These are phyloP conservation scores for Xanthoceras sorbifolium DNA, from an alignment of 345 rosid genomes.

Conservation along the genomic window DNA sequence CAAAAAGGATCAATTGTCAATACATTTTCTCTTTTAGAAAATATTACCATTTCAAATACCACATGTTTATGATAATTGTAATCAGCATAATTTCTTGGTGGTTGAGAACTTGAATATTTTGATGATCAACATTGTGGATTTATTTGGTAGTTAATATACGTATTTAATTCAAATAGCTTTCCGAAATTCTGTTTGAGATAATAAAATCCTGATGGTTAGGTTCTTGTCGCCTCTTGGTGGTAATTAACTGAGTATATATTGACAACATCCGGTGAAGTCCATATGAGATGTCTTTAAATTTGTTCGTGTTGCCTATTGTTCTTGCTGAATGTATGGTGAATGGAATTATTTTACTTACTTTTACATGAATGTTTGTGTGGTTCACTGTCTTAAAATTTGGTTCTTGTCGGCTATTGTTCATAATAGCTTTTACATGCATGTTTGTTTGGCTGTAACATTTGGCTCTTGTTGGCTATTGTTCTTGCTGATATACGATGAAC, in stretches of 20 bases:
- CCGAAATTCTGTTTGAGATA: not conserved
- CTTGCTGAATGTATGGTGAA: not conserved
- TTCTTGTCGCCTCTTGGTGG: not conserved
- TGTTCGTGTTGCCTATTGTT: not conserved
- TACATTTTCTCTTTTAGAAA: not conserved
- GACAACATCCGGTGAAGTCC: too few relatives aligned
- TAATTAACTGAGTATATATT: not conserved
- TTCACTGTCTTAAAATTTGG: constrained; percentile 33
- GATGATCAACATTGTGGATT: not conserved
- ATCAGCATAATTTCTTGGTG: not conserved
- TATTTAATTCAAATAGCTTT: not conserved
- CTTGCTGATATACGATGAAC: not conserved
- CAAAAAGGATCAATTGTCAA: not conserved
- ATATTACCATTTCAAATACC: not conserved
- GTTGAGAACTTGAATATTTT: not conserved
- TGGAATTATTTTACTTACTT: not conserved
- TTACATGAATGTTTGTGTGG: constrained; percentile 1
- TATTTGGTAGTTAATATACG: not conserved
- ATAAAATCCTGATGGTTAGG: not conserved
- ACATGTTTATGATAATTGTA: not conserved
- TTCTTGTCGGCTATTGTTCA: not conserved
- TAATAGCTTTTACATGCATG: not conserved
- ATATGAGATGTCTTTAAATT: not conserved
- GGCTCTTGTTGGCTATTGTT: not conserved
- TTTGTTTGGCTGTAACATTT: constrained; percentile 34